Percentiles rank a stretch among this genome's conserved stretches.
These are phyloP conservation scores for Teratosphaeria zuluensis DNA, from an alignment of 2,329 filamentous ascomycete species.

Conservation along the genomic window DNA sequence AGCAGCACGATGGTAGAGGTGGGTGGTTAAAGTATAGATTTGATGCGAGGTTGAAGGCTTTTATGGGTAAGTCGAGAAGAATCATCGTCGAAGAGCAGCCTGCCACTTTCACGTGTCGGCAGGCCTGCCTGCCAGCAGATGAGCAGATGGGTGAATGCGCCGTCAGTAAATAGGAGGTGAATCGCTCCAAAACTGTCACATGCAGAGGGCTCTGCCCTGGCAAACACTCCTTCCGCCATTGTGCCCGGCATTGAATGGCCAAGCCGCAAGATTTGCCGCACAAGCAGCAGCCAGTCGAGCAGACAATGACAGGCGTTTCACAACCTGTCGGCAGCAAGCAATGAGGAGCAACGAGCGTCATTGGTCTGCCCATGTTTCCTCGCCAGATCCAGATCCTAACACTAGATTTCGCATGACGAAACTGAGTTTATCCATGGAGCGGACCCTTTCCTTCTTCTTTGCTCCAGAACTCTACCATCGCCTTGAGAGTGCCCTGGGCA, in stretches of 20 bases:
- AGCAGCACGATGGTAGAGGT: not conserved
- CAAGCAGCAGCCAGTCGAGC: not conserved
- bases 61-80: not conserved
- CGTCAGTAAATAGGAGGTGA: not conserved
- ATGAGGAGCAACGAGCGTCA: not conserved
- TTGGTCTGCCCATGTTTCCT: not conserved
- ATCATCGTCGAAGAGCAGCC: not conserved
- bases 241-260: not conserved
- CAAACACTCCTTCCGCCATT: not conserved
- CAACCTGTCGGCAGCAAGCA: not conserved
- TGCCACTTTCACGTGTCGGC: not conserved
- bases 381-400: not conserved
- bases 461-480: conserved; percentile 37
- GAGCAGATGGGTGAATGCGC: not conserved
- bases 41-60: not conserved
- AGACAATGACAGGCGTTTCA: not conserved
- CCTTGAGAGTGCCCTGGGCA: conserved; percentile 48
- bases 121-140: not conserved
- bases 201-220: not conserved
- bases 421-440: not conserved
- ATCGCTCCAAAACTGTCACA: not conserved
- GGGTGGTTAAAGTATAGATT: not conserved
- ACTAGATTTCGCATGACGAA: not conserved
- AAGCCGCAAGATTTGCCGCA: not conserved
- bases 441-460: not conserved